These are phyloP conservation scores for Aschersonia sp. DNA, from an alignment of 2,329 filamentous ascomycete genomes.

Conservation along the genomic window DNA sequence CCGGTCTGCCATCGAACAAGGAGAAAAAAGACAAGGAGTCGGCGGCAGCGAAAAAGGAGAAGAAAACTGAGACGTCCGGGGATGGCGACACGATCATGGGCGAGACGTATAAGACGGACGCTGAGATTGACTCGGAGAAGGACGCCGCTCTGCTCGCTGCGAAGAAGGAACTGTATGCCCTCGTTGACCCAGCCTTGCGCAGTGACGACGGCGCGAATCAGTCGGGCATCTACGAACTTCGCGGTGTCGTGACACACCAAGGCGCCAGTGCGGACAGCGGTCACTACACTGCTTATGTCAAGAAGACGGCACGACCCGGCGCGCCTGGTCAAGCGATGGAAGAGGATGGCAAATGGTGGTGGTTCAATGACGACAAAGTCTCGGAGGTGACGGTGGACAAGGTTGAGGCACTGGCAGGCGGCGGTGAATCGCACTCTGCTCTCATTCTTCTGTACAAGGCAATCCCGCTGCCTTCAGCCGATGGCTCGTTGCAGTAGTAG, in stretches of 20 bases:
- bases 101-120: slow-evolving; percentile 80
- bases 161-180: slow-evolving; percentile 74
- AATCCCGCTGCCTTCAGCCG: slow-evolving; percentile 49
- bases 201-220: slow-evolving; percentile 78
- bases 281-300: slow-evolving; percentile 96
- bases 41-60: slow-evolving; percentile 25
- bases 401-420: slow-evolving; percentile 79
- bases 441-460: slow-evolving; percentile 69
- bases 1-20: slow-evolving; percentile 35
- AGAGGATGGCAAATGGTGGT: slow-evolving; percentile 97
- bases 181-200: slow-evolving; percentile 62
- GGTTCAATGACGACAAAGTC: slow-evolving; percentile 99
- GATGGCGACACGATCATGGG: slow-evolving; percentile 64
- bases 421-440: slow-evolving; percentile 75
- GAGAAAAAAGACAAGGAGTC: slow-evolving; percentile 36
- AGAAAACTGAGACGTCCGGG: slow-evolving; percentile 15
- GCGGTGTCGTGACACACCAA: slow-evolving; percentile 91
- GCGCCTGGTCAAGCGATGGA: slow-evolving; percentile 63
- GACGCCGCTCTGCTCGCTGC: slow-evolving; percentile 58
- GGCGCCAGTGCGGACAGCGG: slow-evolving; percentile 93
- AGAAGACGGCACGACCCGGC: slow-evolving; percentile 67
- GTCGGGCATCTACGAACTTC: slow-evolving; percentile 87
- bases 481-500: slow-evolving; percentile 22
- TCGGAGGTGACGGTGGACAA: slow-evolving; percentile 83
- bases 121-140: slow-evolving; percentile 78